Evolutionary conservation across 495 filamentous ascomycete species (phyloP).

Genomic region (Hyaloscypha finlandica): DNA sequence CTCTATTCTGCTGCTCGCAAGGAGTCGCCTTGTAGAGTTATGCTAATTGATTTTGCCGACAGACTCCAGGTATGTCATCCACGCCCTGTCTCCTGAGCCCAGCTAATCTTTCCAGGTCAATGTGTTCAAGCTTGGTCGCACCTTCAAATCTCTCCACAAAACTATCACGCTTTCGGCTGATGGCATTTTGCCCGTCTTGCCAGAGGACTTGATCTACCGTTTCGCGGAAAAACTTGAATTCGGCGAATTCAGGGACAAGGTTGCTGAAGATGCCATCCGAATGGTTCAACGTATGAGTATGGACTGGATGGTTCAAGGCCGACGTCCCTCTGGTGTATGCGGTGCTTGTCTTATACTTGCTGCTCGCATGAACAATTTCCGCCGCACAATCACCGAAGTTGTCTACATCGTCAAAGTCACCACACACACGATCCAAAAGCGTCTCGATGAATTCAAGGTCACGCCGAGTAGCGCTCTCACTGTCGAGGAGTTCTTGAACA

Average conservation of each 20-base stretch:
- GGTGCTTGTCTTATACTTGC: constrained; percentile 93
- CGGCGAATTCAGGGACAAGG: constrained; percentile 68
- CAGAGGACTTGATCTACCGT: constrained; percentile 84
- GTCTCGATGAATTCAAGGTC: constrained; percentile 84
- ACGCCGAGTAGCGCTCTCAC: constrained; percentile 79
- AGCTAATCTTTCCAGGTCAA: constrained; percentile 62
- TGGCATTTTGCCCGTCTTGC: constrained; percentile 60
- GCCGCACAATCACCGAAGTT: constrained; percentile 85
- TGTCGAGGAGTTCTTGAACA: constrained; percentile 81
- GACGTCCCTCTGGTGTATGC: constrained; percentile 90
- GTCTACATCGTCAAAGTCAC: constrained; percentile 96
- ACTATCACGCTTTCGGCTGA: constrained; percentile 58
- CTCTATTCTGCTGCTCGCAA: constrained; percentile 84
- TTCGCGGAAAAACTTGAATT: constrained; percentile 92
- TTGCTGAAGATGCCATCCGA: constrained; percentile 81
- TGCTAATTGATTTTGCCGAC: constrained; percentile 97
- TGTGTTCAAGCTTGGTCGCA: constrained; percentile 85
- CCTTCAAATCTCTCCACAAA: constrained; percentile 74
- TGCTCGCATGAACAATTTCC: constrained; percentile 95
- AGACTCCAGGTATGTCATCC: constrained; percentile 54
- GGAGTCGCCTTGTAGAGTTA: constrained; percentile 59
- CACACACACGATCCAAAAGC: constrained; percentile 84
- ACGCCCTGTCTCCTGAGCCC: background rate
- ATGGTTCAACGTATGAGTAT: constrained; percentile 90
- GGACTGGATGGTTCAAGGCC: constrained; percentile 94